Evolutionary conservation across 2,329 filamentous ascomycete species (phyloP).

Genomic region (Colletotrichum salicis): DNA sequence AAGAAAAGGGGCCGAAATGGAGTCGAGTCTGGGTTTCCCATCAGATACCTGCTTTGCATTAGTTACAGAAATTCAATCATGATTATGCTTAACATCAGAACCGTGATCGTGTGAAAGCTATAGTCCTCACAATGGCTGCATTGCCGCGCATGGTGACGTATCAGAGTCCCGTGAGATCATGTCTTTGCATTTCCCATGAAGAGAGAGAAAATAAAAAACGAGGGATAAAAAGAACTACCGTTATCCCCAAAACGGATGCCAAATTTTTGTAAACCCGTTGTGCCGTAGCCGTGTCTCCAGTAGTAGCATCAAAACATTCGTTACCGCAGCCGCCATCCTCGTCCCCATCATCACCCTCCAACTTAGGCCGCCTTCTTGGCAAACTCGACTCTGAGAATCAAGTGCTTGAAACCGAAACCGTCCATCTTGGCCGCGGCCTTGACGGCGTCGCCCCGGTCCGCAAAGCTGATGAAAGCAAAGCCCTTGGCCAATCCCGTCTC

Average conservation of each 20-base stretch:
- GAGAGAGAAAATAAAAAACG: slow-evolving; percentile 24
- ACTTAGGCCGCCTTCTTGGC: slow-evolving; percentile 74
- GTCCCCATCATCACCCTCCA: background rate
- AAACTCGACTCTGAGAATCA: slow-evolving; percentile 89
- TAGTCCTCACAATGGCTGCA: too few species aligned
- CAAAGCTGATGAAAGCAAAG: slow-evolving; percentile 98
- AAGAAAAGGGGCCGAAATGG: background rate
- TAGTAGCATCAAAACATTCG: slow-evolving; percentile 32
- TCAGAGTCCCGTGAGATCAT: slow-evolving; percentile 25
- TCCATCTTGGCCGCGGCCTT: slow-evolving; percentile 98
- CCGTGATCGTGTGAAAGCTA: background rate
- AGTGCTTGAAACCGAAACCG: slow-evolving; percentile 89
- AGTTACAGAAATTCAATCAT: background rate
- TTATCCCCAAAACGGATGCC: slow-evolving; percentile 31
- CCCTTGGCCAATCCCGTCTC: slow-evolving; percentile 97
- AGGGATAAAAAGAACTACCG: slow-evolving; percentile 21
- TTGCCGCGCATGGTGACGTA: too few species aligned
- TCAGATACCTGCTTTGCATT: slow-evolving; percentile 17
- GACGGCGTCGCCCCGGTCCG: slow-evolving; percentile 87
- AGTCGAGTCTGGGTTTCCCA: background rate
- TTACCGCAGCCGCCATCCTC: slow-evolving; percentile 7
- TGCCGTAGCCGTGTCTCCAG: slow-evolving; percentile 35
- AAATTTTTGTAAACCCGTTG: slow-evolving; percentile 30
- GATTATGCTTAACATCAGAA: background rate
- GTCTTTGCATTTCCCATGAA: slow-evolving; percentile 24